Evolutionary conservation across 2,329 filamentous ascomycete species (phyloP), one percentile per base, ranked within the genome.

Genomic region (Trichoderma lentiforme): DNA sequence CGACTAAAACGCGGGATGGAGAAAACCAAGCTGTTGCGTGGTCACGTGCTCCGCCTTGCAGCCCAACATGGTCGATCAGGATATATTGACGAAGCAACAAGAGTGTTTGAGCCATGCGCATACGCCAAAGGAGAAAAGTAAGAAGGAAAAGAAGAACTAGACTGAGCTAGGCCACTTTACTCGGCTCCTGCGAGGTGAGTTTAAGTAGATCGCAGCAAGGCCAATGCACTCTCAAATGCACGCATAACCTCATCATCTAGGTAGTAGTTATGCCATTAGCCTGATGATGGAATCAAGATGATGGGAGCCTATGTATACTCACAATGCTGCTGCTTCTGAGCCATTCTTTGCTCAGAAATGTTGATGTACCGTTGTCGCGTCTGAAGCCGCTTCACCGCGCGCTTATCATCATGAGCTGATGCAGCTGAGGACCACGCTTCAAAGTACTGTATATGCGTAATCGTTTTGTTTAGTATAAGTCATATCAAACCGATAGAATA

Each of bases 251-350:
- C 86, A 39, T 83, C 81, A 63, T 83, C 82, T 83, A n/a, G 36
- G 6, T 39, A 12, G 36, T 24, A 12, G 26, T 30, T 24, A 28
- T 15, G 11, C 5, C 34, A 73, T 77, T 75, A 80, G 74, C 72
- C 60, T 30, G 7, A 28, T 15, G 4, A n/a, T 12, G 24, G 58
- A 12, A 24, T 18, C 24, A 60, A 32, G 60, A 32, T 18, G 21
- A 12, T 36, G 9, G 36, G 24, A 24, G 47, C n/a, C 21, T 11
- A 18, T 51, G 7, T 4, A 39, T 56, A 69, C 92, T 83, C 83
- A 97, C 94, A 93, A 77, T 97, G 94, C 73, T 91, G 86, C 78
- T 94, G 92, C 79, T 92, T 96, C 75, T 91, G 87, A 69, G 90
- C 89, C 71, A 97, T 85, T 30, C 86, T 87, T 51, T 89, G 84